A percentile compares a stretch with the other conserved stretches of the same genome.
These are phyloP conservation scores for Diaporthe helianthi DNA, from an alignment of 2,329 filamentous ascomycete species.

Conservation along the genomic window DNA sequence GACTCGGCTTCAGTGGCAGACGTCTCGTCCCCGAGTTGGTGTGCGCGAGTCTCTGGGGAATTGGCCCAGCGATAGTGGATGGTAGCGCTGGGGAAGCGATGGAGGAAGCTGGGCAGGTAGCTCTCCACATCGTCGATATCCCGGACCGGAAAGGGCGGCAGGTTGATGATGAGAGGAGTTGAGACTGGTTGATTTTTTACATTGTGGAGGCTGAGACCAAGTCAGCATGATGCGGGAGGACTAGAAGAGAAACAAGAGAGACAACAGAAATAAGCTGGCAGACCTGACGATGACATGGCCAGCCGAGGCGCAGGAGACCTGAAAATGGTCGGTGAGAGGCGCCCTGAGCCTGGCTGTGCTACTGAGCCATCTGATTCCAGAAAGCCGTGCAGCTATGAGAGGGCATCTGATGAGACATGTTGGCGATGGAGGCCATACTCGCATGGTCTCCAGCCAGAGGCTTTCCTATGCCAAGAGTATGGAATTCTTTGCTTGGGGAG, in stretches of 20 bases:
- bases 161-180: conserved; percentile 60
- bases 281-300: conserved; percentile 60
- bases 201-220: conserved; percentile 56
- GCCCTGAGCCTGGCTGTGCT: conserved; percentile 9
- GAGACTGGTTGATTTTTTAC: conserved; percentile 45
- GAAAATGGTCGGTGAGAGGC: conserved; percentile 48
- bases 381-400: neutral
- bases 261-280: neutral
- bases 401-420: conserved; percentile 27
- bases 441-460: conserved; percentile 29
- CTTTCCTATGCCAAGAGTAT: neutral
- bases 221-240: conserved; percentile 34
- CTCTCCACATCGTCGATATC: conserved; percentile 37
- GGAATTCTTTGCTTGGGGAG: too few species aligned
- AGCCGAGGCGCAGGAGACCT: conserved; percentile 56
- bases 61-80: conserved; percentile 67
- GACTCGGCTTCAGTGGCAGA: neutral
- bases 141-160: conserved; percentile 56
- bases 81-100: conserved; percentile 54
- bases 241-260: neutral
- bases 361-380: conserved; percentile 6
- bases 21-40: neutral
- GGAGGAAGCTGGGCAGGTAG: conserved; percentile 51
- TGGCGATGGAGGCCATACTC: conserved; percentile 29
- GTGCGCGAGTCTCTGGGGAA: neutral